Base-by-base conservation (phyloP, 305 asterid genomes). In the Plantago coronopus region DNA sequence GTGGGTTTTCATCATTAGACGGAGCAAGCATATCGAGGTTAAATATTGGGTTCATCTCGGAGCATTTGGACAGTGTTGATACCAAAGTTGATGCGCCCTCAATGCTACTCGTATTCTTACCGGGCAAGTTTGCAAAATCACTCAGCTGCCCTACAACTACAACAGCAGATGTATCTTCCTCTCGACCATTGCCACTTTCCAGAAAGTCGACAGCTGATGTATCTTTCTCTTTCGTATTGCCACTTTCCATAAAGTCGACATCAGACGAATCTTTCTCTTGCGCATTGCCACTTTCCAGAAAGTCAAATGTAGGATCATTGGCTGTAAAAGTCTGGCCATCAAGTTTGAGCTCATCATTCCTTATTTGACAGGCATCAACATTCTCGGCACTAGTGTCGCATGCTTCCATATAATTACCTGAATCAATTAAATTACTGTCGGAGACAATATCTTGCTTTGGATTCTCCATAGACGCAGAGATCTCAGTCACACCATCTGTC, bases 401-500 rank as follows among this genome's bases (percentile, higher is more conserved):
- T 21, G 72, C 66, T 66, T 74, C 78, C 64, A 59, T 66, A 49
- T 48, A 67, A 61, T 61, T 69, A 66, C 51, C 72, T 58, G 81
- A 76, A 74, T 70, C 64, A 62, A 62, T 59, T 17, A 71, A 58
- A 67, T 61, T 68, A 70, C 72, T 73, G 70, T 51, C 73, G 37
- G 70, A 57, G 34, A 18, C 65, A 56, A 68, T 53, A 49, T 59
- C 65, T 67, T 69, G 67, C 65, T 72, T 63, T 12, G 68, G 65
- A 46, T 70, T 69, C 70, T 67, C 77, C 7, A 57, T 11, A 58
- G 61, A 49, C 56, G 75, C 67, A 71, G 81, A 68, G 67, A 48
- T 54, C 54, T 63, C 80, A 59, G 53, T 58, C 17, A 21, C 66
- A 44, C 51, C 44, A 42, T 57, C 64, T 38, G 70, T 49, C 59